Evolutionary conservation across 2,329 filamentous ascomycete species (phyloP).

Genomic region (Colletotrichum filicis): DNA sequence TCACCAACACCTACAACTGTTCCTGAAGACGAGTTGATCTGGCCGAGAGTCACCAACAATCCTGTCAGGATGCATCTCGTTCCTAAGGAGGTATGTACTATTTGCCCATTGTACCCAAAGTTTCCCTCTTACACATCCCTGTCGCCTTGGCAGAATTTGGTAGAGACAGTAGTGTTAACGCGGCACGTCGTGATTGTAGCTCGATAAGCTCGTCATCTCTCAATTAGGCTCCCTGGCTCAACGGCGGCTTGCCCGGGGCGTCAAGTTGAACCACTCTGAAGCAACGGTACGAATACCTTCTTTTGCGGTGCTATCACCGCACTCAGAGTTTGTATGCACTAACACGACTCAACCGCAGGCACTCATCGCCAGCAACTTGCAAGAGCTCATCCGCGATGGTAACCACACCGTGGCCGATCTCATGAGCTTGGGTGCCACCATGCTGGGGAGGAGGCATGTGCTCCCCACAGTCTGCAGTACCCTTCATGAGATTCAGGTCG

Average conservation of each 20-base stretch:
- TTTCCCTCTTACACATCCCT: constrained; percentile 33
- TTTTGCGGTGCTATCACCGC: background rate
- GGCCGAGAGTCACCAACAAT: background rate
- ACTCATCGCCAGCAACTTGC: constrained; percentile 87
- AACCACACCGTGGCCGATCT: constrained; percentile 91
- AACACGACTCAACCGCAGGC: constrained; percentile 58
- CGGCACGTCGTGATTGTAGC: constrained; percentile 58
- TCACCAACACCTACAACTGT: background rate
- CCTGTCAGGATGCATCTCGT: constrained; percentile 56
- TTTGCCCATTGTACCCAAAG: background rate
- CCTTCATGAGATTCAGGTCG: constrained; percentile 87
- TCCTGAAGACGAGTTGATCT: background rate
- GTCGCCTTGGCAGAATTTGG: constrained; percentile 19
- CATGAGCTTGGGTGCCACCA: constrained; percentile 89
- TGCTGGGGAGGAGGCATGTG: constrained; percentile 94
- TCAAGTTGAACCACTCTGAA: constrained; percentile 91
- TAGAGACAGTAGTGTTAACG: constrained; percentile 33
- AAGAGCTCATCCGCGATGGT: constrained; percentile 98
- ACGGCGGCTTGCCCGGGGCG: constrained; percentile 85
- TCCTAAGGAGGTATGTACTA: constrained; percentile 57
- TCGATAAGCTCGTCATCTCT: constrained; percentile 95
- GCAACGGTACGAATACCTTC: constrained; percentile 70
- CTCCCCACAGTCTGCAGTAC: constrained; percentile 83
- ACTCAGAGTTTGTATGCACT: background rate
- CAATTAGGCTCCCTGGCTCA: constrained; percentile 91